phyloP scores from a whole-genome alignment of 352 stramenopile species.

The Globisporangium heterothallicum region DNA sequence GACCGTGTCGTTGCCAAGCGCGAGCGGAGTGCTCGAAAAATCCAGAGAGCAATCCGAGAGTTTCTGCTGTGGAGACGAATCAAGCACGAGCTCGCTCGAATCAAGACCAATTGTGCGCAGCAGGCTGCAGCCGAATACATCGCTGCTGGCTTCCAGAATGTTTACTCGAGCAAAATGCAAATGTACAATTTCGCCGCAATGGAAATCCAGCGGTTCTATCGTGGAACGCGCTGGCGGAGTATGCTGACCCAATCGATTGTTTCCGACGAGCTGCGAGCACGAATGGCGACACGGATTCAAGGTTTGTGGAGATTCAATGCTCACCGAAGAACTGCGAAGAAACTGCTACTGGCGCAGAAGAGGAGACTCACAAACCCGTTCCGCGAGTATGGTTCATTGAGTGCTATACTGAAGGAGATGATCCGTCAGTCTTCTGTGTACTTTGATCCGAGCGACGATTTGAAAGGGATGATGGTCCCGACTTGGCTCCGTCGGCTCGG shows the following conservation, averaged over 20 bases:
- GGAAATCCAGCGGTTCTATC: constrained; percentile 51
- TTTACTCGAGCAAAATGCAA: constrained; percentile 28
- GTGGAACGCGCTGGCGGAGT: constrained; percentile 33
- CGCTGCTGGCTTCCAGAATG: constrained; percentile 9
- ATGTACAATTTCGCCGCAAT: constrained; percentile 35
- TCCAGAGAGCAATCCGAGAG: constrained; percentile 33
- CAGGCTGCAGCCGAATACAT: constrained; percentile 22
- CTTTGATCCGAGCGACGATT: constrained; percentile 57
- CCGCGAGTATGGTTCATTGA: constrained; percentile 15
- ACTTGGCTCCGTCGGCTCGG: constrained; percentile 61
- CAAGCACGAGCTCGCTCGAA: constrained; percentile 26
- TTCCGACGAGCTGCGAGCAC: constrained; percentile 25
- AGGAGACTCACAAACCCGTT: constrained; percentile 57
- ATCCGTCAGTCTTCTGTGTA: constrained; percentile 17
- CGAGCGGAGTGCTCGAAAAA: constrained; percentile 38
- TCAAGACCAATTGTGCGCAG: constrained; percentile 24
- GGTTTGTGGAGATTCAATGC: constrained; percentile 49
- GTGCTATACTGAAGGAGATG: constrained; percentile 31
- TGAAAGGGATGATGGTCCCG: constrained; percentile 40
- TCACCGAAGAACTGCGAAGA: constrained; percentile 38
- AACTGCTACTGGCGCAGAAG: constrained; percentile 42
- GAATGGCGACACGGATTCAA: constrained; percentile 64
- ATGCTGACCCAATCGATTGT: constrained; percentile 30
- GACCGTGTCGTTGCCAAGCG: constrained; percentile 26
- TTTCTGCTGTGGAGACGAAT: constrained; percentile 38